Evolutionary conservation across 1,284 basidiomycete genomes (phyloP).

Genomic region (Malassezia globosa): DNA sequence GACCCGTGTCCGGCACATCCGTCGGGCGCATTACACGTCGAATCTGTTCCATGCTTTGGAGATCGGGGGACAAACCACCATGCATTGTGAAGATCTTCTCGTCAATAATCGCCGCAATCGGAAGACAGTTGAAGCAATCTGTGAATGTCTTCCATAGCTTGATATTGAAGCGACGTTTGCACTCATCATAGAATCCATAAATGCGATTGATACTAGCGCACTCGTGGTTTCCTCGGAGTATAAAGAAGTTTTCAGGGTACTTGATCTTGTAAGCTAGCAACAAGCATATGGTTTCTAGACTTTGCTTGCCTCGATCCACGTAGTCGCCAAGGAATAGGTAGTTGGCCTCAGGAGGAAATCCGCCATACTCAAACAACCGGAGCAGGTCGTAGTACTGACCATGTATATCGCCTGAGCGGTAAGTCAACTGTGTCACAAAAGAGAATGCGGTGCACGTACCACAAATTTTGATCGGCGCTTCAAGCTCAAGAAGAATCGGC

Average conservation of each 20-base stretch:
- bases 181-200: constrained; percentile 94
- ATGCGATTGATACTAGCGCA: constrained; percentile 90
- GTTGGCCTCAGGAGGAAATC: constrained; percentile 89
- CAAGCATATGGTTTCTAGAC: constrained; percentile 75
- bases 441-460: constrained; percentile 55
- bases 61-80: constrained; percentile 80
- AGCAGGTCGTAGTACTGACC: constrained; percentile 90
- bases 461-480: constrained; percentile 94
- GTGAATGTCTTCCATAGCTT: constrained; percentile 97
- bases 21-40: constrained; percentile 97
- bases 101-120: constrained; percentile 90
- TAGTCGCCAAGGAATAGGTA: constrained; percentile 93
- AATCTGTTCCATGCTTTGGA: constrained; percentile 99
- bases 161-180: constrained; percentile 96
- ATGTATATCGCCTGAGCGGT: constrained; percentile 76
- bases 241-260: constrained; percentile 96
- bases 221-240: constrained; percentile 85
- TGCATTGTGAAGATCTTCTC: constrained; percentile 89
- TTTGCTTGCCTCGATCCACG: constrained; percentile 88
- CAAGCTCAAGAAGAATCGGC: constrained; percentile 81
- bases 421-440: neutral
- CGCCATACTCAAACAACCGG: constrained; percentile 84
- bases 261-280: constrained; percentile 93
- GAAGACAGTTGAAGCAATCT: constrained; percentile 89
- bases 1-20: constrained; percentile 95